Evolutionary conservation across 2,329 filamentous ascomycete species (phyloP), one percentile per base, ranked within the genome.

Genomic region (Fusarium sp.): DNA sequence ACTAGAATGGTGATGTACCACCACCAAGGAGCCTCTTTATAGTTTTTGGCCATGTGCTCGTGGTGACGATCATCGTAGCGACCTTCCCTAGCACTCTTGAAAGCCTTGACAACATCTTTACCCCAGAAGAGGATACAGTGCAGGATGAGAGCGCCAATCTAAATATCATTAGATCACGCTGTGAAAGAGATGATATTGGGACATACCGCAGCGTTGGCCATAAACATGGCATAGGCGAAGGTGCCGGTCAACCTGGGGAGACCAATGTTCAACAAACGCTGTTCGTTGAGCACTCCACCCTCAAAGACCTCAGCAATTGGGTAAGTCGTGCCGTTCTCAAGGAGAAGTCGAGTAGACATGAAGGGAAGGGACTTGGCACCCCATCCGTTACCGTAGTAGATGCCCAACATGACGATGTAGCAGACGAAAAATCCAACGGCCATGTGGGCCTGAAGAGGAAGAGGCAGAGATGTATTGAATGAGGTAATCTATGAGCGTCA

Each of bases 41-140:
- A 88, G 71, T 86, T 71, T 68, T 84, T 82, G 4, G 73, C 75
- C 86, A 88, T 88, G 68, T 87, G 79, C 0, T 61, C 75, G 66
- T 88, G 85, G 68, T 89, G 87, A 0, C 79, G 81, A 59, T 89
- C 87, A 18, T 82, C 81, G 25, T 79, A 84, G 13, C 69, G 76
- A 7, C 83, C 82, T 5, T 76, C 71, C 21, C 65, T 82, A 0
- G 84, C 82, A n/a, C 78, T 83, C 71, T 82, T 84, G 74, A 80
- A 87, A 0, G 87, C 79, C 9, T 72, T 72, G 5, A 78, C 48
- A n/a, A 88, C 80, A 60, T 89, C 87, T 7, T 80, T 80, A 5
- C 86, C 84, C 85, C 85, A 88, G 72, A 89, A 89, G 7, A 88
- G 73, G 51, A 84, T 60, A 64, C 82, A 84, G 64, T 89, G 87